Conservation (phyloP, 2,329 filamentous ascomycete genomes). For the Penicillium palitans region DNA sequence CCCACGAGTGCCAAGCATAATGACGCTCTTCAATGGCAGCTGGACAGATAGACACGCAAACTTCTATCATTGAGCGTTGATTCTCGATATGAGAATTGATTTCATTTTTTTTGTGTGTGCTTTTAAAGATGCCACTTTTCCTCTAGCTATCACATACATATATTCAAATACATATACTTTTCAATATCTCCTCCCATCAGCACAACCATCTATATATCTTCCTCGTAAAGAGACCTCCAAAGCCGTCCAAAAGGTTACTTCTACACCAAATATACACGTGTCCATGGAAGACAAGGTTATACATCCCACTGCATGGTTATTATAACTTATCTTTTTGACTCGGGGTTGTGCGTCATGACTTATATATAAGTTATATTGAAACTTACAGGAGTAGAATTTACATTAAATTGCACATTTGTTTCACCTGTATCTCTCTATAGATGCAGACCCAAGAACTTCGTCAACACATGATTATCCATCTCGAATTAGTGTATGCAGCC, state of each 20-base stretch:
- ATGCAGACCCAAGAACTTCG: neutral
- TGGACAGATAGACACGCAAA: neutral
- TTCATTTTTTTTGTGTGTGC: neutral
- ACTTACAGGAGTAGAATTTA: neutral
- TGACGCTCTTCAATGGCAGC: neutral
- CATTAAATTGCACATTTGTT: neutral
- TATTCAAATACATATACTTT: neutral
- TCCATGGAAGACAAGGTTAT: too few relatives aligned
- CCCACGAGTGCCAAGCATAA: constrained; percentile 7
- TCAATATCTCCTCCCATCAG: neutral
- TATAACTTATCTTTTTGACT: neutral
- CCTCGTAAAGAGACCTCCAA: neutral
- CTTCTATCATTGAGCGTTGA: neutral
- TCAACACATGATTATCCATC: neutral
- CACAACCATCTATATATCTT: neutral
- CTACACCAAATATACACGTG: too few relatives aligned
- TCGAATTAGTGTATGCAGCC: too few relatives aligned
- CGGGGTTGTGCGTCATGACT: neutral
- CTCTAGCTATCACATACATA: neutral
- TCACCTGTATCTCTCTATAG: neutral
- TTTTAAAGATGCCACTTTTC: neutral
- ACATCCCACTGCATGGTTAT: neutral
- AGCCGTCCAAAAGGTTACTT: too few relatives aligned
- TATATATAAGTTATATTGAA: neutral
- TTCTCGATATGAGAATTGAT: neutral